Conservation (phyloP, 1,284 basidiomycete species). For the Thecaphora frezii region DNA sequence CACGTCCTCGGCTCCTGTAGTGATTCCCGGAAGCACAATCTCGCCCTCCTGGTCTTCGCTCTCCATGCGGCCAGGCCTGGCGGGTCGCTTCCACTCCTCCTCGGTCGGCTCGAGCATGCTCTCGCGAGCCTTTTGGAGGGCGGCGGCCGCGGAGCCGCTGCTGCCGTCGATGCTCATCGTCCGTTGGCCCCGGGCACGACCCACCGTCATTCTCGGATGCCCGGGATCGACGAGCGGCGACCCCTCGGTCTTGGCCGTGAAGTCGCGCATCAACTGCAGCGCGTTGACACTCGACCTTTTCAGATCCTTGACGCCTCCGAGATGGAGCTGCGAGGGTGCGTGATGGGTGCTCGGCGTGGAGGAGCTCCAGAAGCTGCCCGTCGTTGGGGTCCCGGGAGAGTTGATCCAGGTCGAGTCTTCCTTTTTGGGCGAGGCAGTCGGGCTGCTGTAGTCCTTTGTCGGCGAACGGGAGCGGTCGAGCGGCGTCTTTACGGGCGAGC, state of each 20-base stretch:
- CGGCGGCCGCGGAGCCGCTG: conserved; percentile 1
- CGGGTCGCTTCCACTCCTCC: conserved; percentile 39
- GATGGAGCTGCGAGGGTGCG: conserved; percentile 41
- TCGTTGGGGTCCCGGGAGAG: conserved; percentile 25
- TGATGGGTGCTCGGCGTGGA: conserved; percentile 9
- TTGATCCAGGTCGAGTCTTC: conserved; percentile 46
- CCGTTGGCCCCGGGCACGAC: conserved; percentile 25
- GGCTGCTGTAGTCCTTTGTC: conserved; percentile 28
- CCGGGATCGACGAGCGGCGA: conserved; percentile 12
- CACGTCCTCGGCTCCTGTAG: conserved; percentile 56
- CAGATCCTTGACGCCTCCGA: conserved; percentile 49
- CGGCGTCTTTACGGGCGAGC: conserved; percentile 32
- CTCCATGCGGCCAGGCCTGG: conserved; percentile 47
- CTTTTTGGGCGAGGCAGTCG: conserved; percentile 35
- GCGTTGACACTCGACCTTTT: conserved; percentile 50
- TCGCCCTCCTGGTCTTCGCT: conserved; percentile 52
- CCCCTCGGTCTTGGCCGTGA: conserved; percentile 37
- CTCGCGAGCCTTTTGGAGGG: conserved; percentile 13
- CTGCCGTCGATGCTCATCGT: conserved; percentile 25
- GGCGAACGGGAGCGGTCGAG: conserved; percentile 25
- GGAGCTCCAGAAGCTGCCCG: conserved; percentile 48
- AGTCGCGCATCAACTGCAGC: conserved; percentile 51
- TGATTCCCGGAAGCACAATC: conserved; percentile 53
- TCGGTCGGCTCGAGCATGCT: conserved; percentile 30
- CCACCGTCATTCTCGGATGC: conserved; percentile 48